Conservation (phyloP, 2,329 filamentous ascomycete genomes). For the Penicillium italicum region DNA sequence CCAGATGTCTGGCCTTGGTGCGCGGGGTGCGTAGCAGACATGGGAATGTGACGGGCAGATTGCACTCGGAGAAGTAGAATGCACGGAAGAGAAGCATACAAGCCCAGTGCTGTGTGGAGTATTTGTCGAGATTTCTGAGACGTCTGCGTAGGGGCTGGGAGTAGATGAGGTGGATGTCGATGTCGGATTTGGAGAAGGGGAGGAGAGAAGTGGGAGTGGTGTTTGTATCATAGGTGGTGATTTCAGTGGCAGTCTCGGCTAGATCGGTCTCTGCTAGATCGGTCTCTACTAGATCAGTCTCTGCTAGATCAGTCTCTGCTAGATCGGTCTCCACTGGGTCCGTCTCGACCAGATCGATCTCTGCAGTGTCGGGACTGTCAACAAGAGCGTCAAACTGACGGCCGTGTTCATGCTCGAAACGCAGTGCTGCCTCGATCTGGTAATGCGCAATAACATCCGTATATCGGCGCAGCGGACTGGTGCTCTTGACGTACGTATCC, state of each 20-base stretch:
- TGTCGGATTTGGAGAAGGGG: conserved; percentile 48
- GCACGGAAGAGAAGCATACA: conserved; percentile 56
- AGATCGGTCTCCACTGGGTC: not conserved
- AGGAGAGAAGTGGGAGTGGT: conserved; percentile 31
- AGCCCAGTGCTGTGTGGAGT: conserved; percentile 48
- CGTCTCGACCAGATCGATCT: not conserved
- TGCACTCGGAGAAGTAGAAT: conserved; percentile 53
- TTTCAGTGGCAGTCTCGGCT: not conserved
- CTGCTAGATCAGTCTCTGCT: too few relatives aligned
- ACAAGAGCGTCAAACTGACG: conserved; percentile 37
- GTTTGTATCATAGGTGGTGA: not conserved
- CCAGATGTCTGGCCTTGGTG: conserved; percentile 20
- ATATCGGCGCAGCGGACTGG: conserved; percentile 60
- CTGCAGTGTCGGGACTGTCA: conserved; percentile 13
- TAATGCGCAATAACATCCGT: conserved; percentile 60
- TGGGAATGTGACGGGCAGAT: conserved; percentile 49
- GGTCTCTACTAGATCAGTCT: too few relatives aligned
- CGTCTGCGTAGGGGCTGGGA: conserved; percentile 42
- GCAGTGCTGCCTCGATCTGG: conserved; percentile 61
- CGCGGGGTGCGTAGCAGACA: conserved; percentile 33
- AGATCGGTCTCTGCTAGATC: too few relatives aligned
- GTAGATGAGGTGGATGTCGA: conserved; percentile 50
- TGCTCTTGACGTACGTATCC: conserved; percentile 55
- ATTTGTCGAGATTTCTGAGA: conserved; percentile 38
- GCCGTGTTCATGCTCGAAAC: conserved; percentile 51